phyloP scores from a whole-genome alignment of 495 filamentous ascomycete species.

The Clohesyomyces aquaticus region DNA sequence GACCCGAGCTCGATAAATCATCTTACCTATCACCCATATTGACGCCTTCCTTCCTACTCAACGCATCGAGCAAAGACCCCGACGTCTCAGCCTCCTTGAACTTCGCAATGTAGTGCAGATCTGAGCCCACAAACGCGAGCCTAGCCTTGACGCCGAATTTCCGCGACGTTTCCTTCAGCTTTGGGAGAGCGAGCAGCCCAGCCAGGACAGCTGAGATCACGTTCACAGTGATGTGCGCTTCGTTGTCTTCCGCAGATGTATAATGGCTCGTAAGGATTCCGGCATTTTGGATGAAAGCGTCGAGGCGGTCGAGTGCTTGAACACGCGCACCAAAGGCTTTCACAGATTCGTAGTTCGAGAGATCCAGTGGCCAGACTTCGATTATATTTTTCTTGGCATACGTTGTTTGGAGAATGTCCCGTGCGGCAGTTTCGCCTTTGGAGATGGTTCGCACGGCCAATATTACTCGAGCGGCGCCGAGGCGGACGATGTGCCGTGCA shows the following conservation, averaged over 20 bases:
- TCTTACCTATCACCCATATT: slow-evolving; percentile 43
- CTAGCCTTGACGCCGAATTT: slow-evolving; percentile 34
- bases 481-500: slow-evolving; percentile 43
- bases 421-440: slow-evolving; percentile 52
- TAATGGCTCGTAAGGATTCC: slow-evolving; percentile 47
- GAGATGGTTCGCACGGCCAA: slow-evolving; percentile 45
- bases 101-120: slow-evolving; percentile 40
- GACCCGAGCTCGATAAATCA: too few relatives aligned
- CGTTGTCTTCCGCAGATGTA: slow-evolving; percentile 48
- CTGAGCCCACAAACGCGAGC: slow-evolving; percentile 41
- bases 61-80: slow-evolving; percentile 35
- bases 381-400: slow-evolving; percentile 46
- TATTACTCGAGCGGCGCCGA: slow-evolving; percentile 44
- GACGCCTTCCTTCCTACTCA: slow-evolving; percentile 37
- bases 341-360: slow-evolving; percentile 57
- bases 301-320: slow-evolving; percentile 48
- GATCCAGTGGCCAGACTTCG: slow-evolving; percentile 60
- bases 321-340: slow-evolving; percentile 53
- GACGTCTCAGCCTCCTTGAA: slow-evolving; percentile 35
- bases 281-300: slow-evolving; percentile 54
- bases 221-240: slow-evolving; percentile 58
- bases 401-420: slow-evolving; percentile 52
- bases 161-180: slow-evolving; percentile 40
- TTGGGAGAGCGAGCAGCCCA: slow-evolving; percentile 49
- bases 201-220: slow-evolving; percentile 55